Percentiles rank a stretch among this genome's conserved stretches.
phyloP scores from a whole-genome alignment of 2,329 filamentous ascomycete species.

The Colletotrichum siamense region DNA sequence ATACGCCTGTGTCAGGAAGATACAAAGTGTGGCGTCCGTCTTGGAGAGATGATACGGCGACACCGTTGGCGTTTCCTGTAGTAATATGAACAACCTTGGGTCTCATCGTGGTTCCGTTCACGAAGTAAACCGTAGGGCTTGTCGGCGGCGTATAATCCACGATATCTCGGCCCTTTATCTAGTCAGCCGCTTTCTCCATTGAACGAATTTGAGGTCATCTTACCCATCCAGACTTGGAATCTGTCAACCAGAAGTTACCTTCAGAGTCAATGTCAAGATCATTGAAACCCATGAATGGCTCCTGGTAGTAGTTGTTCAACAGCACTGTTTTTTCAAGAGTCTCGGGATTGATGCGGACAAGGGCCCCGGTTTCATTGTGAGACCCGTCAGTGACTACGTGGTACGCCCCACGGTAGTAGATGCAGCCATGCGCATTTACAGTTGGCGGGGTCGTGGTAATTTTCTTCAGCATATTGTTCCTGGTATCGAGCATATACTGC shows the following conservation, averaged over 20 bases:
- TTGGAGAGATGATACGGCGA: neutral
- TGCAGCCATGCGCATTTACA: neutral
- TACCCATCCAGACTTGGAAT: neutral
- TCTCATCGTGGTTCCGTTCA: neutral
- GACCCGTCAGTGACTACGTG: neutral
- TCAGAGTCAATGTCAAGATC: neutral
- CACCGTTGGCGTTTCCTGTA: neutral
- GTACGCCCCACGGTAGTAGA: neutral
- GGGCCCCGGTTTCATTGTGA: neutral
- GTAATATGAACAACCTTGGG: neutral
- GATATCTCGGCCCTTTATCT: neutral
- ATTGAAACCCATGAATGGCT: neutral
- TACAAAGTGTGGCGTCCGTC: neutral
- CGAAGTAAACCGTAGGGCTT: neutral
- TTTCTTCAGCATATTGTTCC: neutral
- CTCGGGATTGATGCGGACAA: neutral
- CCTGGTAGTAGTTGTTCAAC: neutral
- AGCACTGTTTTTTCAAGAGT: neutral
- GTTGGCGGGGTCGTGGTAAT: neutral
- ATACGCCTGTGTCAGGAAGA: neutral
- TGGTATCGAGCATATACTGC: neutral
- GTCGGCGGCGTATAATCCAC: neutral
- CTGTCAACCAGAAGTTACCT: neutral
- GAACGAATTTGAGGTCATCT: accelerated
- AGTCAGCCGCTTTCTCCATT: neutral